These are phyloP conservation scores for Leptographium lundbergii DNA, from an alignment of 2,329 filamentous ascomycete species.

Conservation along the genomic window DNA sequence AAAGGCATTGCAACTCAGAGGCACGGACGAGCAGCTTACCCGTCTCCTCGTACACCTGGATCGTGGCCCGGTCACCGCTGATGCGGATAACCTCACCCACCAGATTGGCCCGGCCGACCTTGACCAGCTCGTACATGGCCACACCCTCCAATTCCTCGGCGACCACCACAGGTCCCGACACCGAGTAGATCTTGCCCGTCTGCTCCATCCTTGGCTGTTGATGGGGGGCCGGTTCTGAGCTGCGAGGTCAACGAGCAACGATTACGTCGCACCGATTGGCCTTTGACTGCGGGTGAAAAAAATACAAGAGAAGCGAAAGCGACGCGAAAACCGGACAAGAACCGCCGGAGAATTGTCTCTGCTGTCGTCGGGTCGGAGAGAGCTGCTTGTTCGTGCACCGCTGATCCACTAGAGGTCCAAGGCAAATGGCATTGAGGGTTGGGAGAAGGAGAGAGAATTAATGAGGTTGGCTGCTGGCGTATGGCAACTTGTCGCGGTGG, in stretches of 20 bases:
- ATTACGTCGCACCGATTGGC: not conserved
- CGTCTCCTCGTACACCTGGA: conserved; percentile 99
- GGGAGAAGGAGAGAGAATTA: not conserved
- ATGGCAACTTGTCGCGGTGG: conserved; percentile 1
- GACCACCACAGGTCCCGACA: conserved; percentile 64
- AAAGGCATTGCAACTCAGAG: not conserved
- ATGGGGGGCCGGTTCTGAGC: too few species aligned
- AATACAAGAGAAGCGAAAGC: not conserved
- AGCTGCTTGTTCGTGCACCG: not conserved
- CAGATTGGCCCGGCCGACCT: conserved; percentile 81
- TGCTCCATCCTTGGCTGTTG: conserved; percentile 8
- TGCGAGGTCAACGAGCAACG: not conserved
- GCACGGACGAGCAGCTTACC: conserved; percentile 39
- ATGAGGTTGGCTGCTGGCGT: not conserved
- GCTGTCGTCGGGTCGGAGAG: not conserved
- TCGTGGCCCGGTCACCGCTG: conserved; percentile 86
- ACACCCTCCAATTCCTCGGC: conserved; percentile 98
- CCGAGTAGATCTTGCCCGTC: conserved; percentile 16
- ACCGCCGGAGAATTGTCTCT: too few species aligned
- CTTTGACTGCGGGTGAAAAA: not conserved
- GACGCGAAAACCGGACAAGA: too few species aligned
- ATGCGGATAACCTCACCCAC: conserved; percentile 98
- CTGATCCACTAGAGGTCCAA: not conserved
- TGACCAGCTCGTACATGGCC: conserved; percentile 98
- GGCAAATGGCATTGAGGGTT: not conserved